Percentiles rank a stretch among this genome's conserved stretches.
phyloP scores from a whole-genome alignment of 495 filamentous ascomycete genomes.

The Hyaloscypha variabilis region DNA sequence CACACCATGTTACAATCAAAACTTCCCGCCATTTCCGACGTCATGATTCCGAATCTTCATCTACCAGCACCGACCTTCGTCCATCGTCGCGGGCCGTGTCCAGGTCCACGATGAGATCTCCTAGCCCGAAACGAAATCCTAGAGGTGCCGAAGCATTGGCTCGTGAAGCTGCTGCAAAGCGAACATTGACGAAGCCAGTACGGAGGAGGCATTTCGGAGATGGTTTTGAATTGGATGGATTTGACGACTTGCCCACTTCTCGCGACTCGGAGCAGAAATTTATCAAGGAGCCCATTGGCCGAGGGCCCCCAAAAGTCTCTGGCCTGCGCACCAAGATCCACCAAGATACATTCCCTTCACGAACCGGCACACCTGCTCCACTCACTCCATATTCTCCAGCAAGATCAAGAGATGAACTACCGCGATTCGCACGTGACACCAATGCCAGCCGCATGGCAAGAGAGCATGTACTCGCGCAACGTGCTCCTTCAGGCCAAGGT shows the following conservation, averaged over 20 bases:
- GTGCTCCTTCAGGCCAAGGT: constrained; percentile 42
- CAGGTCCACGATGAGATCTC: constrained; percentile 55
- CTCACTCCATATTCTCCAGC: constrained; percentile 55
- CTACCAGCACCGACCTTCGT: constrained; percentile 54
- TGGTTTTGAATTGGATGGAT: constrained; percentile 86
- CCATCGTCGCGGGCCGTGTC: constrained; percentile 58
- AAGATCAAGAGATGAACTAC: constrained; percentile 58
- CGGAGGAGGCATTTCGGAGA: constrained; percentile 83
- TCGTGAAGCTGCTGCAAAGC: constrained; percentile 61
- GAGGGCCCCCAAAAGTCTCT: constrained; percentile 61
- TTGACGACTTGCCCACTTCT: constrained; percentile 94
- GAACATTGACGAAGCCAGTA: constrained; percentile 72
- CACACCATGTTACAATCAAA: constrained; percentile 78
- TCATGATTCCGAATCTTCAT: constrained; percentile 68
- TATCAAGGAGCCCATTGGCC: constrained; percentile 74
- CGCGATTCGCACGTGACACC: constrained; percentile 92
- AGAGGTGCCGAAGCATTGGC: constrained; percentile 49
- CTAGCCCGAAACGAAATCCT: constrained; percentile 48
- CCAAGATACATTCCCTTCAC: constrained; percentile 53
- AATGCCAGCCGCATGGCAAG: constrained; percentile 88
- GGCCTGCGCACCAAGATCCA: constrained; percentile 61
- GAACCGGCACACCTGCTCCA: constrained; percentile 57
- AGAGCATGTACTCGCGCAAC: constrained; percentile 75
- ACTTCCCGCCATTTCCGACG: constrained; percentile 69
- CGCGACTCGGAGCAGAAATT: constrained; percentile 78